Evolutionary conservation across 257 asterid genomes (phyloP).

Genomic region (Primulina eburnea): DNA sequence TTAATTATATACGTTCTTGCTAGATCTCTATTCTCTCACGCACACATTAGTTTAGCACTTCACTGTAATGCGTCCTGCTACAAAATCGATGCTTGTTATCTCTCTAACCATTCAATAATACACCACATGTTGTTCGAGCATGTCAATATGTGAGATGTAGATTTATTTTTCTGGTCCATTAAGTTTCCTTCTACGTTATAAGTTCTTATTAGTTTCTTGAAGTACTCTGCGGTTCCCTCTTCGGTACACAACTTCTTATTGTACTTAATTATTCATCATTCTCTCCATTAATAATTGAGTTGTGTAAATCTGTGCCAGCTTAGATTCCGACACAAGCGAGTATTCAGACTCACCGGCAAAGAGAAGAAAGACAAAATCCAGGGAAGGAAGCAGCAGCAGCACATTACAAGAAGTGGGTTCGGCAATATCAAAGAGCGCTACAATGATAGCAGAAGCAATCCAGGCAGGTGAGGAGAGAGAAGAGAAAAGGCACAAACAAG

Average conservation of each 20-base stretch:
- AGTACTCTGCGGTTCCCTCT: too few species aligned
- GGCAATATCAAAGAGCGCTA: constrained; percentile 57
- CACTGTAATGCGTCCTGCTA: too few species aligned
- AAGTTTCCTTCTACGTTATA: too few species aligned
- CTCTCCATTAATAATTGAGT: not conserved
- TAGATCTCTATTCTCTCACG: not conserved
- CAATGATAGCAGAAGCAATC: constrained; percentile 65
- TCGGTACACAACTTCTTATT: too few species aligned
- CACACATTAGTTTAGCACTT: too few species aligned
- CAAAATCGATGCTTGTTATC: too few species aligned
- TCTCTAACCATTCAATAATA: too few species aligned
- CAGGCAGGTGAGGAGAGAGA: constrained; percentile 66
- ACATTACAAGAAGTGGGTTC: constrained; percentile 50
- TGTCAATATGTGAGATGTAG: too few species aligned
- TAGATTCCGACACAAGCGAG: constrained; percentile 30
- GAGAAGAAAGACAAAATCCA: constrained; percentile 14
- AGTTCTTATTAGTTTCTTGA: too few species aligned
- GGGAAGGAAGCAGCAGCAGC: constrained; percentile 26
- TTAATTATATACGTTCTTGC: constrained; percentile 15
- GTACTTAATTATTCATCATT: too few species aligned
- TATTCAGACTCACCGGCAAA: constrained; percentile 30
- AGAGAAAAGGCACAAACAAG: constrained; percentile 66
- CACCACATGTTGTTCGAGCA: too few species aligned
- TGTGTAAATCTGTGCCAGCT: not conserved
- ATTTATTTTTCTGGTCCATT: too few species aligned